Conservation (phyloP, 2,329 filamentous ascomycete species). For the Trichoderma harzianum region DNA sequence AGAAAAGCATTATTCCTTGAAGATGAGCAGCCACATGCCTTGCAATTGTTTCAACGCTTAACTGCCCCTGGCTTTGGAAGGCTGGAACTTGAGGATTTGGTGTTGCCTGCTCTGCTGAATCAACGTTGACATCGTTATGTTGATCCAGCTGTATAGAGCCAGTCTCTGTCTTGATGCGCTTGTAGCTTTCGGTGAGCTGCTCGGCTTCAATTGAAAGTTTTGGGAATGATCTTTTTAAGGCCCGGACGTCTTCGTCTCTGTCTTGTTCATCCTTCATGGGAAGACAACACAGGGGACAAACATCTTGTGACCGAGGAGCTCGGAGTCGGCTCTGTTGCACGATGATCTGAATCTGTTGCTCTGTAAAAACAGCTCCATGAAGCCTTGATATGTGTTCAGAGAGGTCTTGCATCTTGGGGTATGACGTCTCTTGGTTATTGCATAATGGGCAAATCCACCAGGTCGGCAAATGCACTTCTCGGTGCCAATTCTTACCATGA, state of each 20-base stretch:
- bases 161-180: background rate
- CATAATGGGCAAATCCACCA: slow-evolving; percentile 18
- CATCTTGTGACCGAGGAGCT: background rate
- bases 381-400: background rate
- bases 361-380: background rate
- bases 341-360: background rate
- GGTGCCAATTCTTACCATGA: slow-evolving; percentile 18
- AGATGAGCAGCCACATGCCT: background rate
- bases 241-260: too few species aligned
- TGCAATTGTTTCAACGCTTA: background rate
- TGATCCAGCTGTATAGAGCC: background rate
- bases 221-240: too few species aligned
- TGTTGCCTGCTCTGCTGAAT: too few species aligned
- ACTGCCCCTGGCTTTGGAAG: background rate
- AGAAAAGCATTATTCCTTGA: background rate
- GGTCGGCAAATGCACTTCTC: slow-evolving; percentile 9
- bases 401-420: background rate
- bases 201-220: background rate
- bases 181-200: background rate
- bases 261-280: background rate
- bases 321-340: background rate
- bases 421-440: background rate
- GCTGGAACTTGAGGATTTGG: background rate
- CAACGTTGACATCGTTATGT: background rate
- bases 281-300: slow-evolving; percentile 1